phyloP scores from a whole-genome alignment of 257 asterid species.

The Rauvolfia tetraphylla region DNA sequence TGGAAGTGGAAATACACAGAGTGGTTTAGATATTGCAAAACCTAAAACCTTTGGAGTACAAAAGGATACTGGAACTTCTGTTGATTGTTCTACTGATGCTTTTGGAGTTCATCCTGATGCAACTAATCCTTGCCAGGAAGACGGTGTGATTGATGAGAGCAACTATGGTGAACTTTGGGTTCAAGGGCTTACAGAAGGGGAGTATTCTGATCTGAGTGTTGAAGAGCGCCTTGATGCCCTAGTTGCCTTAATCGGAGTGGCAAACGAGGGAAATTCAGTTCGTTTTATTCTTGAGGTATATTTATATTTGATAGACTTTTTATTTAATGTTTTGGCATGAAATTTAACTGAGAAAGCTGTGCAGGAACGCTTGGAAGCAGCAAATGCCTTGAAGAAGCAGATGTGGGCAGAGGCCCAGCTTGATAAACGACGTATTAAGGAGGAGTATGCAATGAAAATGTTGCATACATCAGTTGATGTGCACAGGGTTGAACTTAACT shows the following conservation, averaged over 20 bases:
- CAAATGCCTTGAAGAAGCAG: slow-evolving; percentile 88
- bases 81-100: slow-evolving; percentile 20
- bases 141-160: slow-evolving; percentile 45
- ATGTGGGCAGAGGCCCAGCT: slow-evolving; percentile 95
- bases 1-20: slow-evolving; percentile 18
- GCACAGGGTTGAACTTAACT: slow-evolving; percentile 35
- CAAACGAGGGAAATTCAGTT: slow-evolving; percentile 80
- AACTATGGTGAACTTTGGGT: slow-evolving; percentile 70
- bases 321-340: slow-evolving; percentile 12
- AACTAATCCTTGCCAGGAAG: slow-evolving; percentile 32
- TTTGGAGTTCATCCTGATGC: slow-evolving; percentile 16
- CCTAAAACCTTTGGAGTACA: slow-evolving; percentile 28
- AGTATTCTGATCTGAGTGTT: slow-evolving; percentile 60
- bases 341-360: slow-evolving; percentile 26
- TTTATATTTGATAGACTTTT: slow-evolving; percentile 7
- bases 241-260: slow-evolving; percentile 66
- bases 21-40: slow-evolving; percentile 23
- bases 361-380: slow-evolving; percentile 96
- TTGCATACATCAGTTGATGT: slow-evolving; percentile 30
- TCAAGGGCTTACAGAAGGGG: slow-evolving; percentile 81
- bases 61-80: slow-evolving; percentile 32
- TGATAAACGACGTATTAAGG: slow-evolving; percentile 85
- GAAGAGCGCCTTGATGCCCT: slow-evolving; percentile 88
- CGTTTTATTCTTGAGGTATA: slow-evolving; percentile 75
- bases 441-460: slow-evolving; percentile 46